Percentiles rank a stretch among this genome's conserved stretches.
These are phyloP conservation scores for Metschnikowia lochheadii DNA, from an alignment of 805 yeast species.

Conservation along the genomic window DNA sequence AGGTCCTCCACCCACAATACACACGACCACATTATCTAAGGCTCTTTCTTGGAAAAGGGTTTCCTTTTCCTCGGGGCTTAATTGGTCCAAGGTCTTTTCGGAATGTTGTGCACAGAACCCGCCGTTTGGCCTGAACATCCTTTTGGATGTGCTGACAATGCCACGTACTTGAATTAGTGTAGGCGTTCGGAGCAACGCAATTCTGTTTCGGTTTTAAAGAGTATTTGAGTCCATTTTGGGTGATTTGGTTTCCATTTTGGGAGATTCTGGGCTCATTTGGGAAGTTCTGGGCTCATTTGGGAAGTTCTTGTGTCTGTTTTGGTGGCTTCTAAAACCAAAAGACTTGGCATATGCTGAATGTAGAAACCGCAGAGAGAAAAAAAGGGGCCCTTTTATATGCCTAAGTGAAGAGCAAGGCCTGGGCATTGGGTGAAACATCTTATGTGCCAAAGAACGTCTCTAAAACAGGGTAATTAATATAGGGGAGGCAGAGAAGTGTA, in stretches of 20 bases:
- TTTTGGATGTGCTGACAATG: not conserved
- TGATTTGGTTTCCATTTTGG: not conserved
- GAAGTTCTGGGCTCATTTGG: too few species aligned
- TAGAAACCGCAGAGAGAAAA: not conserved
- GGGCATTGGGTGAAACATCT: not conserved
- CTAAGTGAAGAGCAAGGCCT: not conserved
- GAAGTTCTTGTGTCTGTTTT: too few species aligned
- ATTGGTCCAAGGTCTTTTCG: conserved; percentile 3
- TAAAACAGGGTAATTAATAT: not conserved
- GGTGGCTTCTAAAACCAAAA: not conserved
- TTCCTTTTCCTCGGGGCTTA: conserved; percentile 41
- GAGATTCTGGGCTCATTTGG: not conserved
- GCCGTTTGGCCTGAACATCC: not conserved
- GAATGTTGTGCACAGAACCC: not conserved
- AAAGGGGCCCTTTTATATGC: not conserved
- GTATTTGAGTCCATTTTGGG: not conserved
- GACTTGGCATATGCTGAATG: not conserved
- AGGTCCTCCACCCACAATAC: conserved; percentile 97
- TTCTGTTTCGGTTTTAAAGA: not conserved
- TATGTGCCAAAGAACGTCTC: not conserved
- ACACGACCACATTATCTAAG: conserved; percentile 84
- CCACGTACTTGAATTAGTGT: not conserved
- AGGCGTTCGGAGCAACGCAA: not conserved
- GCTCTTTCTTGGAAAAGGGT: conserved; percentile 63
- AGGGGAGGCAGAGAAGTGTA: too few species aligned